Conservation (phyloP, 306 rosid species). For the Styphnolobium japonicum region DNA sequence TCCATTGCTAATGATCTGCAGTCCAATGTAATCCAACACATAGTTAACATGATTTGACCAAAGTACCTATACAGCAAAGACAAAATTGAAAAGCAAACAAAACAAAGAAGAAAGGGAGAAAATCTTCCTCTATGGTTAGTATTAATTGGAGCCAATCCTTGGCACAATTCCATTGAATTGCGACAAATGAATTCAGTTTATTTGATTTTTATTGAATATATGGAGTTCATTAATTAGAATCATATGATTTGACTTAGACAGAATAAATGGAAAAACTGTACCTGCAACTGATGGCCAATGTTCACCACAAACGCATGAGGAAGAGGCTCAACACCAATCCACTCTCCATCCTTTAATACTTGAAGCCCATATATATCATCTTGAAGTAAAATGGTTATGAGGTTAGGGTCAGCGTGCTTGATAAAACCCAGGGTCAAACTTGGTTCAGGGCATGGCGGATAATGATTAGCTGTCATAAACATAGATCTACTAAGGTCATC, state of each 20-base stretch:
- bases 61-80: not conserved
- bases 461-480: not conserved
- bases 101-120: not conserved
- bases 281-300: constrained; percentile 23
- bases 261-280: not conserved
- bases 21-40: not conserved
- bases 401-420: constrained; percentile 31
- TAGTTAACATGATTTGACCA: not conserved
- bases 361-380: constrained; percentile 30
- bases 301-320: constrained; percentile 33
- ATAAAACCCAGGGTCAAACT: constrained; percentile 25
- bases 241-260: no score
- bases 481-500: constrained; percentile 12
- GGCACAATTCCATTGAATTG: not conserved
- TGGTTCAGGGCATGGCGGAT: constrained; percentile 38
- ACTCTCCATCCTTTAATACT: constrained; percentile 23
- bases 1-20: constrained; percentile 52
- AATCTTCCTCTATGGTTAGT: not conserved
- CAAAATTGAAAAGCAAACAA: not conserved
- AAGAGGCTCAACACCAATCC: constrained; percentile 27
- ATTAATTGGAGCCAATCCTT: not conserved
- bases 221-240: no score
- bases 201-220: not conserved
- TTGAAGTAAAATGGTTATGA: constrained; percentile 34
- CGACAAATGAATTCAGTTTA: not conserved